Evolutionary conservation across 2,329 filamentous ascomycete species (phyloP), one percentile per base, ranked within the genome.

Genomic region (Colletotrichum phormii): DNA sequence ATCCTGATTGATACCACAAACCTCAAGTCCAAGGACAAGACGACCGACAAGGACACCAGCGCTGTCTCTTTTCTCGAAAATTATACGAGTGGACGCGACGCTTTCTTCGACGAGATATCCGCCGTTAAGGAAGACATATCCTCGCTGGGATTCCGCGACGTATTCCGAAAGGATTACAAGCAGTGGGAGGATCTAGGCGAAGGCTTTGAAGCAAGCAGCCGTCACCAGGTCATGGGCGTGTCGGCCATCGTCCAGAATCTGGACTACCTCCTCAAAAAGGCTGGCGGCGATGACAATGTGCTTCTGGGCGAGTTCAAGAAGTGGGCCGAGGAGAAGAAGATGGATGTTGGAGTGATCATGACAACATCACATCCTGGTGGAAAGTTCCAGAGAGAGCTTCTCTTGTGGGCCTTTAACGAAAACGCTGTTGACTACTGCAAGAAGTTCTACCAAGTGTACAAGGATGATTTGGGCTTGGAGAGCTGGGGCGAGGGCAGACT

Each of bases 81-180:
- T n/a, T 29, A 35, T 1, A 51, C 63, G 29, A 80, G 90, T 77
- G 84, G 90, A 67, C 84, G 89, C 7, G 80, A 83, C 0, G 79
- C 73, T 4, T 94, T 92, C 80, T 94, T 89, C 78, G 80, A 86
- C 5, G 83, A 89, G 67, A 87, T 95, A 31, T 85, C 86, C 1
- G 81, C 81, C 5, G 91, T 93, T 5, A 95, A 95, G 81, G 88
- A 90, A 74, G 89, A 95, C 75, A 86, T 97, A 64, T 89, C 87
- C 3, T 76, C 79, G 0, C 82, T 97, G 58, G 84, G 82, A 49
- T 81, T 95, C 75, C 83, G 87, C 26, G 94, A 95, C 76, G 88
- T 95, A 51, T 82, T 96, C 64, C 87, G 93, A 75, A 96, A 96
- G 81, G 94, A 97, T 82, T 97, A 95, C 83, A 97, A 97, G 83